Evolutionary conservation across 139 green algal genomes (phyloP).

Genomic region (Chlamydomonas sphaeroides): DNA sequence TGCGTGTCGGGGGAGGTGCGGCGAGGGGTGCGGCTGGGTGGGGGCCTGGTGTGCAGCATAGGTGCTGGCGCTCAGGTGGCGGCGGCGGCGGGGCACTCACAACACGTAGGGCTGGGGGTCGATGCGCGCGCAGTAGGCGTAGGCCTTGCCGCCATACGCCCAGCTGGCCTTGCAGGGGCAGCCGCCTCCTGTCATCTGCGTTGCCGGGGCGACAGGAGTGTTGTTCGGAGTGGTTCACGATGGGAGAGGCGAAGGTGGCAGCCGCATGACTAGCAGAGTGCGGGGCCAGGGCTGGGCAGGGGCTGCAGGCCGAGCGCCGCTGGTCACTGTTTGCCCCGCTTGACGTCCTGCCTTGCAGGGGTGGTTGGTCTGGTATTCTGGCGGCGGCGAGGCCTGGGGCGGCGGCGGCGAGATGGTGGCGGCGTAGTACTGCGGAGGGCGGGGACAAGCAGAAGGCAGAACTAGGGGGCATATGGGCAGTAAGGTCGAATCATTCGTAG

Average conservation of each 20-base stretch:
- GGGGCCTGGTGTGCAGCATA: too few relatives aligned
- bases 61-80: background rate
- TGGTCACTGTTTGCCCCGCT: background rate
- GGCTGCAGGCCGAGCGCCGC: background rate
- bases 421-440: background rate
- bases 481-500: background rate
- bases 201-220: background rate
- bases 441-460: background rate
- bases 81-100: background rate
- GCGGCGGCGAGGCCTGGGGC: background rate
- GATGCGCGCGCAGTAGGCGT: background rate
- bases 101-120: too few relatives aligned
- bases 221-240: background rate
- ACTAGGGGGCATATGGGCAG: too few relatives aligned
- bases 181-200: background rate
- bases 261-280: too few relatives aligned
- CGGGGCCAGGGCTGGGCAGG: background rate
- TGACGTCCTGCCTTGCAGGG: background rate
- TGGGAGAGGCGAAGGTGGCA: background rate
- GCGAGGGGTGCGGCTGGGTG: too few relatives aligned
- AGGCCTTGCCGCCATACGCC: too few relatives aligned
- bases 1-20: too few relatives aligned
- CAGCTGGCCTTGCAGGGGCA: too few relatives aligned
- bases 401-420: background rate
- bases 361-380: background rate